Conservation (phyloP, 805 yeast genomes). For the Suhomyces sp. region DNA sequence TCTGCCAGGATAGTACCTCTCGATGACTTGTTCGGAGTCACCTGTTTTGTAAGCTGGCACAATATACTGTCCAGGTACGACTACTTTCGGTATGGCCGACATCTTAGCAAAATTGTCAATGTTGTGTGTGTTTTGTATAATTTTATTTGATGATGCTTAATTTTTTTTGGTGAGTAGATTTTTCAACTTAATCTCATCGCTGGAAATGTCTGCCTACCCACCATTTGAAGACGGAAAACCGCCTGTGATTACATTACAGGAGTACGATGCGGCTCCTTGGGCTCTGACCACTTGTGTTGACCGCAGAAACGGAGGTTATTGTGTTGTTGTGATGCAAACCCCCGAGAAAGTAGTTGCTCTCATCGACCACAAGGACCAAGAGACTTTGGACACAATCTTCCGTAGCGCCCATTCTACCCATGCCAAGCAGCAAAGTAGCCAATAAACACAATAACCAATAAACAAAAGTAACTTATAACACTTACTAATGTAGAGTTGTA, state of each 20-base stretch:
- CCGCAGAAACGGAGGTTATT: slow-evolving; percentile 29
- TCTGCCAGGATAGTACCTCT: slow-evolving; percentile 56
- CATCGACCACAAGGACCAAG: slow-evolving; percentile 35
- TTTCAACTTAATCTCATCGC: slow-evolving; percentile 5
- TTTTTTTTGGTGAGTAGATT: neutral
- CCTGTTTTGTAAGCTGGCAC: slow-evolving; percentile 50
- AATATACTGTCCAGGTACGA: slow-evolving; percentile 73
- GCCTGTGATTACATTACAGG: slow-evolving; percentile 42
- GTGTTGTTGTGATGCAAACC: slow-evolving; percentile 45
- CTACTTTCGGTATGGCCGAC: slow-evolving; percentile 10
- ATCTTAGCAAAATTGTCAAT: neutral
- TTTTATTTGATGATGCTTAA: neutral
- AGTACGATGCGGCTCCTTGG: slow-evolving; percentile 55
- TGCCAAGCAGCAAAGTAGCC: slow-evolving; percentile 12
- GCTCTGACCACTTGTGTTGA: slow-evolving; percentile 51
- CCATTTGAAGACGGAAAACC: slow-evolving; percentile 44
- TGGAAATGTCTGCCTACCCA: slow-evolving; percentile 30
- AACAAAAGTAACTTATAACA: neutral
- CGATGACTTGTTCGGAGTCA: slow-evolving; percentile 26
- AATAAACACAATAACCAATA: neutral
- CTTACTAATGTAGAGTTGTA: neutral
- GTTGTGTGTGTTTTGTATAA: neutral
- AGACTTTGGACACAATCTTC: slow-evolving; percentile 44
- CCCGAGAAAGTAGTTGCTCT: slow-evolving; percentile 45
- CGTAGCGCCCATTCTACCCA: slow-evolving; percentile 40